phyloP scores from a whole-genome alignment of 2,329 filamentous ascomycete species.

The Penicillium sp. region DNA sequence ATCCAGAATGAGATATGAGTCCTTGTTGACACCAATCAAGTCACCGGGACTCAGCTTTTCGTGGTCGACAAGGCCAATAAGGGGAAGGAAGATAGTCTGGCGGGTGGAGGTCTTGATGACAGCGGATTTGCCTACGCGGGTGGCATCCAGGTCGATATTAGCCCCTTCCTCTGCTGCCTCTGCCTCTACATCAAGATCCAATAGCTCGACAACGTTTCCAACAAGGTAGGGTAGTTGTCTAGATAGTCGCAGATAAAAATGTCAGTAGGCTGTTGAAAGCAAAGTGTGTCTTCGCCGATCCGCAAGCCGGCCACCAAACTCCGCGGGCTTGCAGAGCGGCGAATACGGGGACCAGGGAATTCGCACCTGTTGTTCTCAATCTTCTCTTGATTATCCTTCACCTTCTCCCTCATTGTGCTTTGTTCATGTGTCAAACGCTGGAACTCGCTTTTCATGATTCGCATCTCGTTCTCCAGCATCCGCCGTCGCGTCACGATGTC shows the following conservation, averaged over 20 bases:
- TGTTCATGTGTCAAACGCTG: conserved; percentile 95
- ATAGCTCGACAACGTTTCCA: conserved; percentile 94
- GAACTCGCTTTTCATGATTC: conserved; percentile 98
- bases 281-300: background rate
- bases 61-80: conserved; percentile 95
- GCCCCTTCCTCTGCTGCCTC: conserved; percentile 97
- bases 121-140: conserved; percentile 92
- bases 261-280: conserved; percentile 12
- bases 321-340: conserved; percentile 9
- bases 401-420: conserved; percentile 94
- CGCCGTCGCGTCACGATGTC: conserved; percentile 90
- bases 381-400: conserved; percentile 98
- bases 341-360: background rate
- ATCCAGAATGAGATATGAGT: conserved; percentile 95
- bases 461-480: conserved; percentile 92
- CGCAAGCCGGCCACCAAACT: conserved; percentile 15
- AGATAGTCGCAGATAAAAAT: conserved; percentile 4
- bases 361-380: conserved; percentile 94
- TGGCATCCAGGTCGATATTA: conserved; percentile 97
- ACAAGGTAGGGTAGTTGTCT: conserved; percentile 98
- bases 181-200: conserved; percentile 92
- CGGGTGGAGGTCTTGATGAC: conserved; percentile 99
- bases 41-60: conserved; percentile 93
- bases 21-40: conserved; percentile 97
- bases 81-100: conserved; percentile 96